These are phyloP conservation scores for Xanthoparmelia taractica DNA, from an alignment of 495 filamentous ascomycete species.

Conservation along the genomic window DNA sequence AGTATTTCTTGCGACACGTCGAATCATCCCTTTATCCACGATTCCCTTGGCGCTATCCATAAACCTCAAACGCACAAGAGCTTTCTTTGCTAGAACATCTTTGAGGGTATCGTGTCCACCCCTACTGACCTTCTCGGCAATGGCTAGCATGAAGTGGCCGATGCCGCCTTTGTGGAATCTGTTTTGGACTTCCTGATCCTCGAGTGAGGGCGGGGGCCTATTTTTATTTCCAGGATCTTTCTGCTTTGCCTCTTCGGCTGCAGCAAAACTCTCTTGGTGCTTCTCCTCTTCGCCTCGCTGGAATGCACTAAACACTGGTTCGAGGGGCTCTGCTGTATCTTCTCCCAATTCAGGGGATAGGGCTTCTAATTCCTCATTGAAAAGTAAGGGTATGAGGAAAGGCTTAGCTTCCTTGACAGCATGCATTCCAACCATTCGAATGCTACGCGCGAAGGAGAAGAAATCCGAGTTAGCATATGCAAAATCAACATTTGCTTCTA, in stretches of 20 bases:
- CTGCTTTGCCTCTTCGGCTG: not conserved
- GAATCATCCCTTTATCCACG: not conserved
- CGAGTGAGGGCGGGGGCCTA: not conserved
- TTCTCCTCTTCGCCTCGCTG: not conserved
- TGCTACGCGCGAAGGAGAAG: not conserved
- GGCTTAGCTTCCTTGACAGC: not conserved
- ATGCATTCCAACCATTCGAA: not conserved
- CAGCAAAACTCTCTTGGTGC: not conserved
- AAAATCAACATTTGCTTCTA: not conserved
- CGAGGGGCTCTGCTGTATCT: not conserved
- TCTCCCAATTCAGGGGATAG: not conserved
- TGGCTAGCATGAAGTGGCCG: not conserved
- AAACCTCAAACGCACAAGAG: not conserved
- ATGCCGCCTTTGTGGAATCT: not conserved
- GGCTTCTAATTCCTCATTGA: not conserved
- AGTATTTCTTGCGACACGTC: conserved; percentile 5
- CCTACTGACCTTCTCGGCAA: not conserved
- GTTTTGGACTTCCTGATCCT: not conserved
- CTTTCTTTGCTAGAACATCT: not conserved
- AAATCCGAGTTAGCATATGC: not conserved
- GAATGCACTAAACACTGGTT: not conserved
- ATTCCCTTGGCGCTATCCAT: not conserved
- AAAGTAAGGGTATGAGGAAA: not conserved
- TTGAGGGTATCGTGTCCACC: not conserved
- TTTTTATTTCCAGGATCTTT: not conserved